These are phyloP conservation scores for Euphorbia neoarborescens DNA, from an alignment of 441 rosid genomes.

Conservation along the genomic window DNA sequence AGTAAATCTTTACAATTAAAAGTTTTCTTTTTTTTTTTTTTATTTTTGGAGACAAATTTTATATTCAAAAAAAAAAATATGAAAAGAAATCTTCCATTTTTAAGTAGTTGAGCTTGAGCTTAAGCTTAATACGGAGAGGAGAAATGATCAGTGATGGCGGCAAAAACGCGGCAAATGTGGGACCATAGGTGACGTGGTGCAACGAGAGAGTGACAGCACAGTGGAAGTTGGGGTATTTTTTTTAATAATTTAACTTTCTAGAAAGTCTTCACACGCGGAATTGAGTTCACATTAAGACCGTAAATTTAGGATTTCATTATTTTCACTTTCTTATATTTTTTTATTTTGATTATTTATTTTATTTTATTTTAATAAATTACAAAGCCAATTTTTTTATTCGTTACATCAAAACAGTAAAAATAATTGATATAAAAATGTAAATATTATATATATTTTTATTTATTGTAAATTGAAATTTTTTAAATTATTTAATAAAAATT, in stretches of 20 bases:
- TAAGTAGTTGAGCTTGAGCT: constrained; percentile 2
- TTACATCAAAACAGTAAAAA: background rate
- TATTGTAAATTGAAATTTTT: background rate
- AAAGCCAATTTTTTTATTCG: too few species aligned
- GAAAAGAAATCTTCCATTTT: background rate
- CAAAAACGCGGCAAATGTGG: constrained; percentile 33
- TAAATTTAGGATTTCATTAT: too few species aligned
- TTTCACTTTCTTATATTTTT: too few species aligned
- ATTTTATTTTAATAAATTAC: too few species aligned
- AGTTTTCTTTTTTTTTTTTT: background rate
- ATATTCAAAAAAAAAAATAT: background rate
- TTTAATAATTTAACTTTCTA: constrained; percentile 12
- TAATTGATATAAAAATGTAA: too few species aligned
- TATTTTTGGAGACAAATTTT: background rate
- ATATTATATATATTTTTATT: too few species aligned
- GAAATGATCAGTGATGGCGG: constrained; percentile 19
- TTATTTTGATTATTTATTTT: too few species aligned
- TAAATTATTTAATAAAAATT: background rate
- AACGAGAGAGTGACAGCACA: constrained; percentile 1
- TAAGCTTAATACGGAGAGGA: too few species aligned
- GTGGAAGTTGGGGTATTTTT: background rate
- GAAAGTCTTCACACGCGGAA: constrained; percentile 18
- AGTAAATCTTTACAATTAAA: background rate
- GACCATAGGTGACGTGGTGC: constrained; percentile 29
- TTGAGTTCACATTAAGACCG: constrained; percentile 25